Conservation (phyloP, 352 stramenopile genomes). For the Phytophthora quininea region DNA sequence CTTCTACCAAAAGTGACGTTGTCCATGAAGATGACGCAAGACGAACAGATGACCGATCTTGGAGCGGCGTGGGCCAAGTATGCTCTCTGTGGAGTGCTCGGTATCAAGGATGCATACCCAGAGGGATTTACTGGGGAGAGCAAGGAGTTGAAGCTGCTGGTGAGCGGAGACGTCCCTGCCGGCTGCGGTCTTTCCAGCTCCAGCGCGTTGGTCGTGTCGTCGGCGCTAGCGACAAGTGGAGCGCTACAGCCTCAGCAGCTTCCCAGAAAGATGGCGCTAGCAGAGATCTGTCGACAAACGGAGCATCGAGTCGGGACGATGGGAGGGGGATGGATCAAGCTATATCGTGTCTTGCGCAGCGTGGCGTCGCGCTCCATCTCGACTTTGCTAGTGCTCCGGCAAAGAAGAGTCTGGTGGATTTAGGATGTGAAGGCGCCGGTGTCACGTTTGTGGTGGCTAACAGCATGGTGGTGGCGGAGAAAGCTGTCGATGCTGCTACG, state of each 20-base stretch:
- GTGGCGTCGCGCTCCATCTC: conserved; percentile 61
- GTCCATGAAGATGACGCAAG: conserved; percentile 7
- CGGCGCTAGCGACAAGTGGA: conserved; percentile 46
- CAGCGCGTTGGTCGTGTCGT: conserved; percentile 78
- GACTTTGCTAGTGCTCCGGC: conserved; percentile 46
- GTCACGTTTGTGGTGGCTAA: conserved; percentile 81
- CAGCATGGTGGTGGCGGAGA: conserved; percentile 66
- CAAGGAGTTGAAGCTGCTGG: conserved; percentile 47
- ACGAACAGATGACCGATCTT: conserved; percentile 12
- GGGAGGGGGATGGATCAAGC: conserved; percentile 89
- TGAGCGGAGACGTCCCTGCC: conserved; percentile 72
- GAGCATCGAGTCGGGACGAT: conserved; percentile 79
- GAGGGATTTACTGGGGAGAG: conserved; percentile 16
- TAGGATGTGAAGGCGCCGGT: conserved; percentile 26
- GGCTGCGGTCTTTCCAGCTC: conserved; percentile 82
- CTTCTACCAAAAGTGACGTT: conserved; percentile 26
- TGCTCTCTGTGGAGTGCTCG: conserved; percentile 42
- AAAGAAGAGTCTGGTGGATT: conserved; percentile 13
- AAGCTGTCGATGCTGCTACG: conserved; percentile 67
- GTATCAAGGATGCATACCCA: conserved; percentile 17
- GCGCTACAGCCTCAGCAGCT: conserved; percentile 17
- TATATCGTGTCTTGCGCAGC: conserved; percentile 58
- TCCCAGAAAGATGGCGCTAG: conserved; percentile 47
- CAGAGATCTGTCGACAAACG: conserved; percentile 53
- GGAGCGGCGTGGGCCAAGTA: conserved; percentile 42